phyloP scores from a whole-genome alignment of 1,284 basidiomycete genomes.

The Ceratobasidium sp. region DNA sequence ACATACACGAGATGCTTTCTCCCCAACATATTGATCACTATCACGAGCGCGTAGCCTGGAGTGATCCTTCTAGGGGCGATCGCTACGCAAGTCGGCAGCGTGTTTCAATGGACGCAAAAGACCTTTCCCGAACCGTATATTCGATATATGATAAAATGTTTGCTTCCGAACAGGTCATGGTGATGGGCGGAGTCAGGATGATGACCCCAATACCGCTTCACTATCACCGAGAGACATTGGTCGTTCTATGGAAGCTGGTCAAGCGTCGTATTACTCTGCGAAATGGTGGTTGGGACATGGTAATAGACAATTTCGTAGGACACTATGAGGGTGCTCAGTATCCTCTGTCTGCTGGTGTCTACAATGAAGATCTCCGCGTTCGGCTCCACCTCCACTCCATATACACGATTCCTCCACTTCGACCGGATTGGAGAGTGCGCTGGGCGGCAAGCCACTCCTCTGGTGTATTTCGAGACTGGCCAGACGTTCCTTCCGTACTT shows the following conservation, averaged over 20 bases:
- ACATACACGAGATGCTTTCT: constrained; percentile 11
- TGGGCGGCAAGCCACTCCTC: neutral
- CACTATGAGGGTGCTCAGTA: no score
- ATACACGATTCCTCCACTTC: neutral
- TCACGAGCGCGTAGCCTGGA: constrained; percentile 26
- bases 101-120: constrained; percentile 5
- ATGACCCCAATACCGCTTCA: neutral
- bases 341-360: neutral
- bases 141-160: constrained; percentile 54
- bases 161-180: constrained; percentile 47
- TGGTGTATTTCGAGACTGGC: neutral
- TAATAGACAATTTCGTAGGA: neutral
- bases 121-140: neutral
- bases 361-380: constrained; percentile 19
- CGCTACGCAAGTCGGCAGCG: neutral
- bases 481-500: neutral
- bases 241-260: neutral
- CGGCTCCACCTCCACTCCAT: constrained; percentile 21
- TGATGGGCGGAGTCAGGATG: neutral
- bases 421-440: neutral
- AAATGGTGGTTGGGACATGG: constrained; percentile 6
- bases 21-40: neutral
- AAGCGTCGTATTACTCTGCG: neutral
- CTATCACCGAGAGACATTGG: constrained; percentile 29
- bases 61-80: constrained; percentile 4